Evolutionary conservation across 2,329 filamentous ascomycete species (phyloP).

Genomic region (Aspergillus ruber): DNA sequence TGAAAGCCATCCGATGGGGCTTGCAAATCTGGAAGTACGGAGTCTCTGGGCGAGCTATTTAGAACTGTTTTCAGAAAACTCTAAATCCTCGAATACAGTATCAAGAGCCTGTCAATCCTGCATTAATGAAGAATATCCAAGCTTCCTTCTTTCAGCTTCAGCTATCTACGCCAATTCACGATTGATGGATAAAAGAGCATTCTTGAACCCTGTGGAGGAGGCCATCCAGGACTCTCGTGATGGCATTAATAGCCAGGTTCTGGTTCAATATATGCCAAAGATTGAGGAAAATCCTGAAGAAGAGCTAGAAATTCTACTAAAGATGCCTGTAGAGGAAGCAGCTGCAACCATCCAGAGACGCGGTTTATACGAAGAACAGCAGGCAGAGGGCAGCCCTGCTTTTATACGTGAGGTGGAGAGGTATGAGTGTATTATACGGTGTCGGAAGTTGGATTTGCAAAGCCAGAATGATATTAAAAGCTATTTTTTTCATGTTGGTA

Average conservation of each 20-base stretch:
- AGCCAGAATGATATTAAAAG: background rate
- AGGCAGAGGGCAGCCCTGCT: background rate
- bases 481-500: background rate
- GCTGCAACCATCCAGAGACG: background rate
- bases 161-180: slow-evolving; percentile 1
- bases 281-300: too few relatives aligned
- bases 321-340: background rate
- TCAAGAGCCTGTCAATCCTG: background rate
- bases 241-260: slow-evolving; percentile 1
- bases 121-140: background rate
- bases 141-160: slow-evolving; percentile 1
- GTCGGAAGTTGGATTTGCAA: background rate
- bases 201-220: slow-evolving; percentile 4
- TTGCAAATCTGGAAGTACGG: background rate
- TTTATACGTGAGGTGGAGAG: background rate
- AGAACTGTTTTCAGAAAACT: background rate
- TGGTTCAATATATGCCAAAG: background rate
- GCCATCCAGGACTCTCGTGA: slow-evolving; percentile 2
- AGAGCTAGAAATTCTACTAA: background rate
- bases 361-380: background rate
- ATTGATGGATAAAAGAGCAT: slow-evolving; percentile 3
- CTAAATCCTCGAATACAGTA: background rate
- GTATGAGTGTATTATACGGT: background rate
- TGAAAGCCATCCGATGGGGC: background rate
- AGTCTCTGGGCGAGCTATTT: background rate